Conservation (phyloP, 352 stramenopile species). For the Elongisporangium anandrum region DNA sequence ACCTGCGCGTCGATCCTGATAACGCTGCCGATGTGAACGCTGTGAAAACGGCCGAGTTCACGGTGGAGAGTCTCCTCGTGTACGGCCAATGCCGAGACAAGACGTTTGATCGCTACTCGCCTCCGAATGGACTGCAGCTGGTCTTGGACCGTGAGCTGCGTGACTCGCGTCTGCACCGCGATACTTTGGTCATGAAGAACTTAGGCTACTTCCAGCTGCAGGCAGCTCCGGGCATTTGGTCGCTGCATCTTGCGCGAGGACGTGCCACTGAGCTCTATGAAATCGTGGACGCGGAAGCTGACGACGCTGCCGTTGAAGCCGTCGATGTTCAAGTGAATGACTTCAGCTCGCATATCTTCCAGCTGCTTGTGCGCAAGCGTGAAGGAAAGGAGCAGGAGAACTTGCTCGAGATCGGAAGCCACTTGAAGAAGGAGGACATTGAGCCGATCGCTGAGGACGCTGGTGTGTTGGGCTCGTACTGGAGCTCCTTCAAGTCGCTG, state of each 20-base stretch:
- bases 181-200: conserved; percentile 99
- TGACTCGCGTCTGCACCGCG: conserved; percentile 54
- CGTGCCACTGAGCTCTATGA: conserved; percentile 73
- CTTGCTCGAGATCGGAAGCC: conserved; percentile 30
- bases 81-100: conserved; percentile 88
- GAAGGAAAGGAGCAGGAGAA: conserved; percentile 82
- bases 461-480: conserved; percentile 56
- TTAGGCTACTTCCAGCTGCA: conserved; percentile 99
- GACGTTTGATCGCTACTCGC: conserved; percentile 73
- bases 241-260: conserved; percentile 86
- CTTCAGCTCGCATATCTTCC: conserved; percentile 84
- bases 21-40: conserved; percentile 41
- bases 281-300: conserved; percentile 52
- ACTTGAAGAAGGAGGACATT: conserved; percentile 15
- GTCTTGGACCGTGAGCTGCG: conserved; percentile 79
- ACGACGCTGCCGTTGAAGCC: conserved; percentile 24
- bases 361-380: conserved; percentile 91
- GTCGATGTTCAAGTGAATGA: conserved; percentile 62
- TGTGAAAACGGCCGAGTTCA: conserved; percentile 74
- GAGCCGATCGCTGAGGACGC: conserved; percentile 45
- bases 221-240: conserved; percentile 94
- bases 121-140: conserved; percentile 90
- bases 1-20: conserved; percentile 80
- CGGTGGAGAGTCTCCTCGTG: conserved; percentile 88
- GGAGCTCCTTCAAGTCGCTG: conserved; percentile 67